phyloP scores from a whole-genome alignment of 352 stramenopile genomes.

The Phytophthora syringae region DNA sequence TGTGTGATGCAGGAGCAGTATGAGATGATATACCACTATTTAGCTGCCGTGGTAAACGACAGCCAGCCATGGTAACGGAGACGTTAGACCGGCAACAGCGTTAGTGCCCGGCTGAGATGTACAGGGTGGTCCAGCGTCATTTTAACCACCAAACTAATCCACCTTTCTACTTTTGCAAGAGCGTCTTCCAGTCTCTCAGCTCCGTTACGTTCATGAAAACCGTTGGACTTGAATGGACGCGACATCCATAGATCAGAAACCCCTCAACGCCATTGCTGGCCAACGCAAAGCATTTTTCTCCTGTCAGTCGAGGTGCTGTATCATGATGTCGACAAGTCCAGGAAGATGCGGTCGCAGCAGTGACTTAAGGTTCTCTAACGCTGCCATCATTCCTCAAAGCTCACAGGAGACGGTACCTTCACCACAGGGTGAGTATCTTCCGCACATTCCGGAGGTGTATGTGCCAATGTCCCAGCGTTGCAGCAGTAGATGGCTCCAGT shows the following conservation, averaged over 20 bases:
- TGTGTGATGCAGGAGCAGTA: slow-evolving; percentile 73
- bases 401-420: slow-evolving; percentile 14
- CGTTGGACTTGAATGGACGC: slow-evolving; percentile 4
- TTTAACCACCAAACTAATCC: slow-evolving; percentile 1
- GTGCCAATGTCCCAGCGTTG: not conserved
- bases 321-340: not conserved
- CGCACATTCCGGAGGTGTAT: not conserved
- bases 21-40: slow-evolving; percentile 87
- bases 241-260: slow-evolving; percentile 1
- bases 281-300: too few relatives aligned
- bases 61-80: slow-evolving; percentile 59
- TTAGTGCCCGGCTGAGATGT: not conserved
- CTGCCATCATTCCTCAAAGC: slow-evolving; percentile 6
- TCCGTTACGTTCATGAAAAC: not conserved
- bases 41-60: slow-evolving; percentile 65
- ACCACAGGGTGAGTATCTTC: slow-evolving; percentile 19
- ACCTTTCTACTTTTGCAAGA: not conserved
- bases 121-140: not conserved
- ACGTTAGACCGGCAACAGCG: not conserved
- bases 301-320: not conserved
- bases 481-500: not conserved
- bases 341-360: not conserved
- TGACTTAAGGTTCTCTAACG: slow-evolving; percentile 1
- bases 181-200: not conserved
- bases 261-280: not conserved